Evolutionary conservation across 805 yeast genomes (phyloP).

Genomic region (Priceomyces melissophilus): DNA sequence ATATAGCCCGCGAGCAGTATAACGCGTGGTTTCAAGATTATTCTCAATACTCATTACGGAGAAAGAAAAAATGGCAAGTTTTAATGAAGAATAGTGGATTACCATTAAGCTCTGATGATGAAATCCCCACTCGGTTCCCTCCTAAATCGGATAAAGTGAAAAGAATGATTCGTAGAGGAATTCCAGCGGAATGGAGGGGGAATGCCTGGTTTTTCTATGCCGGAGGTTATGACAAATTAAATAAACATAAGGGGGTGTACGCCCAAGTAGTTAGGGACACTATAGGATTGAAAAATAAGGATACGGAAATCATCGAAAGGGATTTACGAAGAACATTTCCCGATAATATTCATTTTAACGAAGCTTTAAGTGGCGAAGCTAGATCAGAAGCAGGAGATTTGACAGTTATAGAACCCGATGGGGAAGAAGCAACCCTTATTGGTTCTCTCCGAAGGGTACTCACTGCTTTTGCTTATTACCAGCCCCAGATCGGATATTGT

Average conservation of each 20-base stretch:
- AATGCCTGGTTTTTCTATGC: slow-evolving; percentile 96
- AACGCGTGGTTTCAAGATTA: slow-evolving; percentile 76
- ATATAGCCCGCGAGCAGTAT: slow-evolving; percentile 51
- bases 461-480: slow-evolving; percentile 77
- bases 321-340: slow-evolving; percentile 95
- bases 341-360: slow-evolving; percentile 79
- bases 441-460: slow-evolving; percentile 75
- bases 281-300: slow-evolving; percentile 52
- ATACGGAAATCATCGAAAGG: slow-evolving; percentile 89
- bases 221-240: slow-evolving; percentile 71
- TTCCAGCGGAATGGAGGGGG: slow-evolving; percentile 97
- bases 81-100: slow-evolving; percentile 70
- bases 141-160: slow-evolving; percentile 74
- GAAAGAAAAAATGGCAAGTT: slow-evolving; percentile 74
- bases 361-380: slow-evolving; percentile 14
- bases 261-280: slow-evolving; percentile 64
- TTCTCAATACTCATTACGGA: slow-evolving; percentile 54
- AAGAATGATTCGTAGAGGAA: slow-evolving; percentile 82
- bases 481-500: slow-evolving; percentile 92
- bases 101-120: slow-evolving; percentile 31
- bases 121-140: slow-evolving; percentile 63
- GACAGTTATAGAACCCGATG: slow-evolving; percentile 1
- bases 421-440: slow-evolving; percentile 44
- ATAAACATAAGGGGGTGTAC: slow-evolving; percentile 71
- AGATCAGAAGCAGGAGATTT: slow-evolving; percentile 1